These are phyloP conservation scores for Pythium oligandrum DNA, from an alignment of 352 stramenopile species.

Conservation along the genomic window DNA sequence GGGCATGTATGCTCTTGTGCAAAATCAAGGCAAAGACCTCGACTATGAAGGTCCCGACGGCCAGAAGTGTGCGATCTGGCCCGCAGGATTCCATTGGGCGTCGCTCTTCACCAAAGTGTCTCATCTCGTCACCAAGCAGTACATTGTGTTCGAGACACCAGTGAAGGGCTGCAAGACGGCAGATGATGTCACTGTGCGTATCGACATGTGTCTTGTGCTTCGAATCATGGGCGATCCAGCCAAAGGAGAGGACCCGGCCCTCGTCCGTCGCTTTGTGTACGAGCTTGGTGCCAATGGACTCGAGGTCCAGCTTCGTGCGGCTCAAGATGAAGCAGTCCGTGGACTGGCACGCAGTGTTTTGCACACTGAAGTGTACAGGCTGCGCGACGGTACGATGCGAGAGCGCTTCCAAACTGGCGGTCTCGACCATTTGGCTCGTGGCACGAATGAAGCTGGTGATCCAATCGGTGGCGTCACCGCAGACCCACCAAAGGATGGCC, in stretches of 20 bases:
- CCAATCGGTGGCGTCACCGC: conserved; percentile 9
- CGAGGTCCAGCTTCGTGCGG: conserved; percentile 77
- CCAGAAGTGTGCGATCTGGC: conserved; percentile 57
- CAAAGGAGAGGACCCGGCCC: conserved; percentile 76
- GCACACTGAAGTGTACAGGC: conserved; percentile 86
- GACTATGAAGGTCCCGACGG: conserved; percentile 47
- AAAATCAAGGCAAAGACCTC: conserved; percentile 75
- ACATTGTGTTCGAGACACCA: conserved; percentile 83
- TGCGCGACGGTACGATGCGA: conserved; percentile 69
- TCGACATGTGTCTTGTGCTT: conserved; percentile 87
- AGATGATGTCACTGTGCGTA: conserved; percentile 83
- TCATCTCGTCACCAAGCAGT: conserved; percentile 87
- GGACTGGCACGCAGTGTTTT: conserved; percentile 77
- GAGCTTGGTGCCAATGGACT: conserved; percentile 80
- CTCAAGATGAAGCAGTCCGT: conserved; percentile 79
- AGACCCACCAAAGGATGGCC: conserved; percentile 7
- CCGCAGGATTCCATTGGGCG: conserved; percentile 69
- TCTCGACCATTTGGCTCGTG: conserved; percentile 22
- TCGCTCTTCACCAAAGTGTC: conserved; percentile 78
- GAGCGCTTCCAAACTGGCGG: conserved; percentile 56
- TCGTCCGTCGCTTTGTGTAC: conserved; percentile 88
- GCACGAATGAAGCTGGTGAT: conserved; percentile 12
- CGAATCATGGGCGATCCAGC: conserved; percentile 84
- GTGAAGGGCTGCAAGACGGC: conserved; percentile 88
- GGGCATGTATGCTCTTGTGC: conserved; percentile 86